These are phyloP conservation scores for Rosa multiflora DNA, from an alignment of 306 rosid genomes.

Conservation along the genomic window DNA sequence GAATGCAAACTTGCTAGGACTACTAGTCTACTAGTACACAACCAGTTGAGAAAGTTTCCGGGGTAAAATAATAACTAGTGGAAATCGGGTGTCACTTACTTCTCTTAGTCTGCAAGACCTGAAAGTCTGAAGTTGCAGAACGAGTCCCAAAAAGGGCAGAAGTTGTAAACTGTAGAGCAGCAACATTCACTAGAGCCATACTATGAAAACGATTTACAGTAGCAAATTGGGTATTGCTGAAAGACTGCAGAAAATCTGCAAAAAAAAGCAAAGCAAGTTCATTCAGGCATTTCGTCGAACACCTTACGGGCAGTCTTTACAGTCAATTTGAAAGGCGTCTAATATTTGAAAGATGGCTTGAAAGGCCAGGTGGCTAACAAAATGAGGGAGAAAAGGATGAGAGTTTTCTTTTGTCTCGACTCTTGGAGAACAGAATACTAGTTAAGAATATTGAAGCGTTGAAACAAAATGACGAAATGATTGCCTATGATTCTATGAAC, in stretches of 20 bases:
- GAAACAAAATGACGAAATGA: too few relatives aligned
- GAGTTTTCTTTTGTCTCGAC: too few relatives aligned
- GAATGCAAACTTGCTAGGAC: not conserved
- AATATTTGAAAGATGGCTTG: too few relatives aligned
- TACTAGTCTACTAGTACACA: not conserved
- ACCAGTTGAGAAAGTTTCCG: not conserved
- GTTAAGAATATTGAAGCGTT: too few relatives aligned
- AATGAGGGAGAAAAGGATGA: too few relatives aligned
- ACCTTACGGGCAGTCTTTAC: constrained; percentile 29
- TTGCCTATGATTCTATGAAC: too few relatives aligned
- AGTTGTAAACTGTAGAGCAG: constrained; percentile 37
- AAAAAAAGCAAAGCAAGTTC: not conserved
- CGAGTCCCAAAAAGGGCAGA: constrained; percentile 41
- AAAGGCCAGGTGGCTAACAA: too few relatives aligned
- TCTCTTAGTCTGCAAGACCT: constrained; percentile 37
- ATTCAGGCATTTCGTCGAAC: constrained; percentile 45
- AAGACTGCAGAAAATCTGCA: not conserved
- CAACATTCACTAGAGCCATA: constrained; percentile 44
- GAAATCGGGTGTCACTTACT: constrained; percentile 39
- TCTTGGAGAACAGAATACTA: too few relatives aligned
- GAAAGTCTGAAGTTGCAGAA: constrained; percentile 34
- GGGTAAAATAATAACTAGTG: not conserved
- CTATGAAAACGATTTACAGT: constrained; percentile 2
- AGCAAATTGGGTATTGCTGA: not conserved
- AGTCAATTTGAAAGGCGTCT: too few relatives aligned